A percentile compares a stretch with the other conserved stretches of the same genome.
These are phyloP conservation scores for Suillus brevipes DNA, from an alignment of 768 basidiomycete species.

Conservation along the genomic window DNA sequence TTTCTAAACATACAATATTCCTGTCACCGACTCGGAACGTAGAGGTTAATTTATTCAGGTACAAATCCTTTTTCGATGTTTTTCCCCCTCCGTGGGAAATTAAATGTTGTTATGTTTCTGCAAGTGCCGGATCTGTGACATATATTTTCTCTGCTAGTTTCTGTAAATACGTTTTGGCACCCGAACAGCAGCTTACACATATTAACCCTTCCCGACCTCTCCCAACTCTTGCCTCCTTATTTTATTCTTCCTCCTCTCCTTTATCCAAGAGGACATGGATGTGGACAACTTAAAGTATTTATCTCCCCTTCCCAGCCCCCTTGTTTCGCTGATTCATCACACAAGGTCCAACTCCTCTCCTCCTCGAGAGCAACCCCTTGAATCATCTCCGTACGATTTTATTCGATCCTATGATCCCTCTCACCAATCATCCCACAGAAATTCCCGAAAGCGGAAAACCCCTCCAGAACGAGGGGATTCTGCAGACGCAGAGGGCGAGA, in stretches of 20 bases:
- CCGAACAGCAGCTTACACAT: conserved; percentile 36
- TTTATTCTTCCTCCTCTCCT: not conserved
- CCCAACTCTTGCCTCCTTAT: conserved; percentile 10
- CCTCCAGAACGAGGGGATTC: conserved; percentile 28
- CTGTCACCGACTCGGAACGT: no score
- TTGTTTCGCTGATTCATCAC: conserved; percentile 12
- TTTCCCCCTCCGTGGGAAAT: conserved; percentile 36
- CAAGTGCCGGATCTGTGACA: conserved; percentile 42
- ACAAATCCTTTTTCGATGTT: conserved; percentile 32
- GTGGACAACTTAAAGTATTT: conserved; percentile 21
- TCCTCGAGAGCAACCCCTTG: conserved; percentile 17
- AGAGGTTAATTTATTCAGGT: conserved; percentile 27
- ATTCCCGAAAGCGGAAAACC: conserved; percentile 42
- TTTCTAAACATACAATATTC: no score
- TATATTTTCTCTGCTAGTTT: conserved; percentile 37
- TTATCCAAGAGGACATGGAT: conserved; percentile 22
- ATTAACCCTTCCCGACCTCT: conserved; percentile 30
- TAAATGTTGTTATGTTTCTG: conserved; percentile 39
- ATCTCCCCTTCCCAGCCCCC: conserved; percentile 8
- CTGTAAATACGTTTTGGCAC: conserved; percentile 40
- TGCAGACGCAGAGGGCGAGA: conserved; percentile 16
- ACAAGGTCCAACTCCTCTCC: conserved; percentile 16
- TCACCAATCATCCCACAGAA: conserved; percentile 20
- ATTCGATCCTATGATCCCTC: conserved; percentile 21
- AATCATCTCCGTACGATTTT: conserved; percentile 20